A percentile compares a stretch with the other conserved stretches of the same genome.
Evolutionary conservation across 1,139 yeast species (phyloP).

Genomic region (Candida sp.): DNA sequence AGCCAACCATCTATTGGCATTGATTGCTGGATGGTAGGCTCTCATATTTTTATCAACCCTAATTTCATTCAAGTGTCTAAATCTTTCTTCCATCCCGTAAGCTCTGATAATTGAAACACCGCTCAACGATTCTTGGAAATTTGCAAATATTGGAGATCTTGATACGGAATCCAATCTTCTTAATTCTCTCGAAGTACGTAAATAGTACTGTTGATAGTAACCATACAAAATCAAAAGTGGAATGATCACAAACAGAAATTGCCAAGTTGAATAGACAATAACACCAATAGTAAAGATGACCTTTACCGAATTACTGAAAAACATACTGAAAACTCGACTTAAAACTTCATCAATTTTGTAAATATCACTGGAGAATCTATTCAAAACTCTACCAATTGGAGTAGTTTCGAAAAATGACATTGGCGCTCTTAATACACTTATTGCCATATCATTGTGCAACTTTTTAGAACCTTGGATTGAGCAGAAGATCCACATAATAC

Average conservation of each 20-base stretch:
- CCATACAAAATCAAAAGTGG: slow-evolving; percentile 74
- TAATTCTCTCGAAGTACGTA: slow-evolving; percentile 88
- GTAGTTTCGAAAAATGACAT: slow-evolving; percentile 98
- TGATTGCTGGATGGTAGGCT: slow-evolving; percentile 91
- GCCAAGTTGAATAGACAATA: slow-evolving; percentile 87
- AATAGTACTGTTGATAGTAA: slow-evolving; percentile 85
- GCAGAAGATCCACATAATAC: slow-evolving; percentile 79
- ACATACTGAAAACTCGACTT: slow-evolving; percentile 81
- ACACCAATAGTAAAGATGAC: slow-evolving; percentile 84
- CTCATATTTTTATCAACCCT: slow-evolving; percentile 84
- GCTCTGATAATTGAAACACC: slow-evolving; percentile 93
- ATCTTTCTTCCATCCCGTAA: slow-evolving; percentile 72
- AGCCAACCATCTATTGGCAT: slow-evolving; percentile 96
- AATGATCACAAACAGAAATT: slow-evolving; percentile 63
- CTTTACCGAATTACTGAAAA: slow-evolving; percentile 66
- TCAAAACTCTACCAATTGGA: slow-evolving; percentile 91
- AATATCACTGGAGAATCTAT: slow-evolving; percentile 91
- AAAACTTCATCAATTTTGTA: slow-evolving; percentile 88
- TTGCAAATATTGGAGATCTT: slow-evolving; percentile 91
- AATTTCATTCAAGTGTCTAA: slow-evolving; percentile 67
- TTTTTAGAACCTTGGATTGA: slow-evolving; percentile 78
- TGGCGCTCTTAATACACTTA: slow-evolving; percentile 83
- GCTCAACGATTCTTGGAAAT: slow-evolving; percentile 91
- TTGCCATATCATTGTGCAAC: slow-evolving; percentile 78
- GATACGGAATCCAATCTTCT: slow-evolving; percentile 94